Evolutionary conservation across 768 basidiomycete genomes (phyloP), one percentile per base, ranked within the genome.

Genomic region (Tricholoma hemisulphureum): DNA sequence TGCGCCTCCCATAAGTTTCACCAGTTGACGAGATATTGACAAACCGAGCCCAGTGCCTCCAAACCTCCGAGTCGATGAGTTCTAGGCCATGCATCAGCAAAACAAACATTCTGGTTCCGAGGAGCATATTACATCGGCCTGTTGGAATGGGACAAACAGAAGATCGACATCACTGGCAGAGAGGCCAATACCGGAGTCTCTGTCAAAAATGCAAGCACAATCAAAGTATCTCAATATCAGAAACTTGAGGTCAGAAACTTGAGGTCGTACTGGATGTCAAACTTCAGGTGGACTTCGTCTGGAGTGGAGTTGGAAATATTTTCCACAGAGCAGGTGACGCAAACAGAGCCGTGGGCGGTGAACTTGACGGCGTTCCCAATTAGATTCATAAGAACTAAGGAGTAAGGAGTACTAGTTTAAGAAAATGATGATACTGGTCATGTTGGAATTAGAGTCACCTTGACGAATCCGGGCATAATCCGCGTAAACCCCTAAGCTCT

Each of bases 321-420:
- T 58, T 85, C 84, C n/a, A 84, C 72, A 4, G 80, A 81, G 64
- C 86, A 87, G 2, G 75, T 77, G 18, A 88, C 84, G 34, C 81
- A 78, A 21, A 91, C 87, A 41, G 78, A 84, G 7, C 89, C 88
- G 18, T 67, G 73, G 1, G 79, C 76, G 1, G 88, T 89, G 67
- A 89, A 91, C 63, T 89, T 91, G 55, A 89, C 83, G 3, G 87
- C 87, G 64, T 91, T 91, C 7, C 87, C 88, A 49, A 89, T 85
- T 50, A 89, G 69, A 66, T 91, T 91, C 87, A 89, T 89, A 20
- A 89, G 70, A 9, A 89, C 87, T 87, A 61, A 2, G 26, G 9
- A 4, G 11, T 18, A n/a, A 10, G 8, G 6, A n/a, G n/a, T n/a
- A n/a, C n/a, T n/a, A n/a, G n/a, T n/a, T 49, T 18, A 8, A 18